phyloP scores from a whole-genome alignment of 768 basidiomycete genomes.

The Chiua virens region DNA sequence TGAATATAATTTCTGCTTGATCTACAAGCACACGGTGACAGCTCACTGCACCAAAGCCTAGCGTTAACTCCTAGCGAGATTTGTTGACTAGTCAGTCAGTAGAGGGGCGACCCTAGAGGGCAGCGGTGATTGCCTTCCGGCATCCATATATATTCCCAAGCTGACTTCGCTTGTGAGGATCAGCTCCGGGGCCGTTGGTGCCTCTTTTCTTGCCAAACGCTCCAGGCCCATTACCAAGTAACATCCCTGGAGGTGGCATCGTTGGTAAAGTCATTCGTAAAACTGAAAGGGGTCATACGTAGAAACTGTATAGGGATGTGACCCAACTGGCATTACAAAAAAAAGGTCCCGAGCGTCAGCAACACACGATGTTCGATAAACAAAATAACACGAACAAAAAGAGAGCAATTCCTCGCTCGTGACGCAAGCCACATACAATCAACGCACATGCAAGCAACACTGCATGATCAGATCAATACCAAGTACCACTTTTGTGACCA shows the following conservation, averaged over 20 bases:
- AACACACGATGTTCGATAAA: neutral
- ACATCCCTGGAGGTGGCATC: conserved; percentile 20
- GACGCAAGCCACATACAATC: neutral
- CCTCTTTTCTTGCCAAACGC: conserved; percentile 11
- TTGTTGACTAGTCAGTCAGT: neutral
- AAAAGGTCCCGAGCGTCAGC: neutral
- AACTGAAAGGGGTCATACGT: conserved; percentile 5
- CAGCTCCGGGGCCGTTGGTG: neutral
- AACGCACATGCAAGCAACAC: neutral
- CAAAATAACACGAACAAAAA: conserved; percentile 3
- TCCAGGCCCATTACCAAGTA: conserved; percentile 25
- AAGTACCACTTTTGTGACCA: neutral
- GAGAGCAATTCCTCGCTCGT: neutral
- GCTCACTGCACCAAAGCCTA: neutral
- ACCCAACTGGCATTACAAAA: conserved; percentile 12
- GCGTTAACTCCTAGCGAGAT: neutral
- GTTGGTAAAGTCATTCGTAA: neutral
- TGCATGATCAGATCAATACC: neutral
- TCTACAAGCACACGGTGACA: neutral
- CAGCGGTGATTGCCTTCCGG: no score
- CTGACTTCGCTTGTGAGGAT: conserved; percentile 13
- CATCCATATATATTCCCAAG: neutral
- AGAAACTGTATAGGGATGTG: conserved; percentile 8
- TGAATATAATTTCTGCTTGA: no score
- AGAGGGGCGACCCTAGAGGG: no score